These are phyloP conservation scores for Clitopilus hobsonii DNA, from an alignment of 768 basidiomycete species.

Conservation along the genomic window DNA sequence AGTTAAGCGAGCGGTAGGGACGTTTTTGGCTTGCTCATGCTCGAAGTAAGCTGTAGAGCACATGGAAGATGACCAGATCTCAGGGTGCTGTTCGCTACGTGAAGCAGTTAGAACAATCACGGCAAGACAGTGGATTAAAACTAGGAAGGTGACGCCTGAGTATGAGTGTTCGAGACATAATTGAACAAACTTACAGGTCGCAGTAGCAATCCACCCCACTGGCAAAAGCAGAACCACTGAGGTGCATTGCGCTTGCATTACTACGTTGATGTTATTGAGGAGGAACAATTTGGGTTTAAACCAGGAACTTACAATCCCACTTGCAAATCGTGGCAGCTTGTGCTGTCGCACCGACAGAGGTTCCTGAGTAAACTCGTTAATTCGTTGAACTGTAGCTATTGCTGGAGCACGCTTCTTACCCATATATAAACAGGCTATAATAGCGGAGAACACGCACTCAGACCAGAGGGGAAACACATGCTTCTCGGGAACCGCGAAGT, in stretches of 20 bases:
- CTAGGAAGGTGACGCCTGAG: not conserved
- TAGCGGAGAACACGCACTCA: not conserved
- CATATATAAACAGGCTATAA: not conserved
- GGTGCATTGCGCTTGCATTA: not conserved
- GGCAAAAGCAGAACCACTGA: not conserved
- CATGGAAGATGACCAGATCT: slow-evolving; percentile 2
- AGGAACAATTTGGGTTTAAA: not conserved
- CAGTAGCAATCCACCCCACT: not conserved
- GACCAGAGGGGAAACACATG: not conserved
- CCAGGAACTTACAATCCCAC: not conserved
- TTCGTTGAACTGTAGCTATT: not conserved
- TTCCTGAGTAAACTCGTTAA: not conserved
- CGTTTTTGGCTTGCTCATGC: not conserved
- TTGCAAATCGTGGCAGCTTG: not conserved
- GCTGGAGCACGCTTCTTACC: not conserved
- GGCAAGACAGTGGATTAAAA: not conserved
- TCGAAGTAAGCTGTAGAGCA: not conserved
- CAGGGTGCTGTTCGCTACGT: not conserved
- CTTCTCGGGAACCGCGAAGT: slow-evolving; percentile 21
- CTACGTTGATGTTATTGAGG: not conserved
- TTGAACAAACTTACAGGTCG: not conserved
- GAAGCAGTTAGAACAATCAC: not conserved
- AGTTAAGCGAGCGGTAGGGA: slow-evolving; percentile 2
- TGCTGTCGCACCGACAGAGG: not conserved
- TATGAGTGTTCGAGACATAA: not conserved